Evolutionary conservation across 306 rosid genomes (phyloP).

Genomic region (Castanea mollissima): DNA sequence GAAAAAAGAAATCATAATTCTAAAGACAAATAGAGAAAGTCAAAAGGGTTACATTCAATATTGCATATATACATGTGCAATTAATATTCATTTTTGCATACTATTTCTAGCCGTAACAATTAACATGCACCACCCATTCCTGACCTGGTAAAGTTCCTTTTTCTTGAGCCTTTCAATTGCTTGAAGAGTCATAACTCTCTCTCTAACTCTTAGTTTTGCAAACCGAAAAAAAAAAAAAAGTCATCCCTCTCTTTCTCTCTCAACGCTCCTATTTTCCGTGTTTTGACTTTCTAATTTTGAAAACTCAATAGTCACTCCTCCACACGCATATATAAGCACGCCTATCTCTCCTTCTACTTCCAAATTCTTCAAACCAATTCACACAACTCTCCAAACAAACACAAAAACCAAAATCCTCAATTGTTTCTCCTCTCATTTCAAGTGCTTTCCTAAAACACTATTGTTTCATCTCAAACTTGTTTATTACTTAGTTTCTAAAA

Average conservation of each 20-base stretch:
- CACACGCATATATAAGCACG: slow-evolving; percentile 20
- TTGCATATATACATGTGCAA: not conserved
- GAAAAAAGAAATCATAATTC: not conserved
- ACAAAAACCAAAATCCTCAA: not conserved
- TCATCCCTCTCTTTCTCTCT: not conserved
- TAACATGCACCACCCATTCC: not conserved
- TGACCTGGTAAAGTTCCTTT: slow-evolving; percentile 30
- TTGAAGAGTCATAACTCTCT: slow-evolving; percentile 34
- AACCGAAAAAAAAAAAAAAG: not conserved
- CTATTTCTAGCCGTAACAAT: not conserved
- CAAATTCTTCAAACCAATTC: slow-evolving; percentile 28
- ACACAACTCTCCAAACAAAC: not conserved
- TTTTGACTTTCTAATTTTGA: slow-evolving; percentile 40
- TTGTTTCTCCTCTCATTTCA: not conserved
- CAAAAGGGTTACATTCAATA: not conserved
- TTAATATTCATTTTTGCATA: no score
- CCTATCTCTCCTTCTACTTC: not conserved
- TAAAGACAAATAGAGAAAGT: not conserved
- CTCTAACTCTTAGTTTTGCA: slow-evolving; percentile 11
- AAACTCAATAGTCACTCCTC: slow-evolving; percentile 20
- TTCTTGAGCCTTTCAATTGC: slow-evolving; percentile 34
- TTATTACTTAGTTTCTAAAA: not conserved
- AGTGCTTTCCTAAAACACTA: not conserved
- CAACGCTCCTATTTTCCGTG: slow-evolving; percentile 35
- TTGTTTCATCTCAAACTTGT: not conserved